These are phyloP conservation scores for Eremomyces bilateralis DNA, from an alignment of 495 filamentous ascomycete genomes.

Conservation along the genomic window DNA sequence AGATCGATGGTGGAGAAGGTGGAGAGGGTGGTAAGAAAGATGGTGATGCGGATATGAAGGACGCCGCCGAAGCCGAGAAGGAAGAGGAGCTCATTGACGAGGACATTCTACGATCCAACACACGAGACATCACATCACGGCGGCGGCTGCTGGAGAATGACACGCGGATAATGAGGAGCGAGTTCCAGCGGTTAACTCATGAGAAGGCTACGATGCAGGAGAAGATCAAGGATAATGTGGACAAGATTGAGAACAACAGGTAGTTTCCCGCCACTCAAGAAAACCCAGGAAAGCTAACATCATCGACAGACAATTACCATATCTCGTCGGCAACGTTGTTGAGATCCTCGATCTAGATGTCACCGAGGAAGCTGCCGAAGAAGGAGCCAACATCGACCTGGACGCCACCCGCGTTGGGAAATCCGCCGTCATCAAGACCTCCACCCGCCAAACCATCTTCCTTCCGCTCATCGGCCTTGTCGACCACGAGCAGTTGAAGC, in stretches of 20 bases:
- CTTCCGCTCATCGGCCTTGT: constrained; percentile 93
- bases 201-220: constrained; percentile 89
- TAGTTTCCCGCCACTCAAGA: constrained; percentile 20
- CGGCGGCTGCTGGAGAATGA: constrained; percentile 88
- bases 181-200: constrained; percentile 80
- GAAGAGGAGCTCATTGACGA: constrained; percentile 51
- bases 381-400: constrained; percentile 94
- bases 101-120: constrained; percentile 75
- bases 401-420: constrained; percentile 94
- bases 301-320: constrained; percentile 68
- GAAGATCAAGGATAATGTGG: constrained; percentile 95
- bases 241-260: constrained; percentile 99
- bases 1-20: constrained; percentile 9
- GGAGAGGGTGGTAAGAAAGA: constrained; percentile 19
- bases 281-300: constrained; percentile 4
- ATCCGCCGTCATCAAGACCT: constrained; percentile 99
- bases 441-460: constrained; percentile 96
- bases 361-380: constrained; percentile 84
- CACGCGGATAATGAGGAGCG: constrained; percentile 94
- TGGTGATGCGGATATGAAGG: constrained; percentile 74
- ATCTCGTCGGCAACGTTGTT: constrained; percentile 95
- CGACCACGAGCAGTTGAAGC: constrained; percentile 79
- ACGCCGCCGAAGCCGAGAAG: constrained; percentile 43
- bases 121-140: constrained; percentile 77
- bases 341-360: constrained; percentile 93